Evolutionary conservation across 371 early-diverging fungal genomes (phyloP), one percentile per base, ranked within the genome.

Genomic region (Dipsacomyces acuminosporus): DNA sequence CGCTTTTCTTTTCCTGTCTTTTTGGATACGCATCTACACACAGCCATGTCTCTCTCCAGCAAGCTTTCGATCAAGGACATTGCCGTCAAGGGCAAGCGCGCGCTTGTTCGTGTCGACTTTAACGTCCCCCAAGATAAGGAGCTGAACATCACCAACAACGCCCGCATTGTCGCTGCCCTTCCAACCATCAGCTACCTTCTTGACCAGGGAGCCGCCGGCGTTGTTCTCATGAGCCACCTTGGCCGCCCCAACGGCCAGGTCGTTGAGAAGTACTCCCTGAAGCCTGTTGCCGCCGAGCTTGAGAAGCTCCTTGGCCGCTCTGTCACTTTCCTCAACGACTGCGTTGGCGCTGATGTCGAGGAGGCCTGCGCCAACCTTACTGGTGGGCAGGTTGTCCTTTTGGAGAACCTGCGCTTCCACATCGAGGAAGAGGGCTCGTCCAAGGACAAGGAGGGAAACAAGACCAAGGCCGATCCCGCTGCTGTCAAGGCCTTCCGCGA

Each of bases 351-450:
- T 48, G 82, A 85, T 52, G 91, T 93, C 38, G 97, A 96, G 76
- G 71, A 84, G 55, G 80, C 80, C 54, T 92, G 92, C 71, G 80
- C 83, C 43, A 72, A 73, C 45, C 85, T 92, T 45, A 72, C 77
- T 19, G 81, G 79, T 44, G 96, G 96, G 73, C 78, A 90, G 75
- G 84, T 98, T 57, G 90, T 98, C 57, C 78, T 99, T 21, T 77
- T 99, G 61, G 99, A 99, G 80, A 99, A 99, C 81, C 80, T 98
- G 63, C 91, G 99, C 58, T 98, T 91, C 88, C 96, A 98, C 76
- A 83, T 88, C 56, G 99, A 94, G 80, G 99, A 99, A 75, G 98
- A 98, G 76, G 98, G 98, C 58, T 87, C 89, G 55, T 76, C 82
- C 72, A 95, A 94, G 86, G 83, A 82, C 65, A 81, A 85, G 18